Conservation (phyloP, 148 eudicot genomes). For the Rhododendron henanense region DNA sequence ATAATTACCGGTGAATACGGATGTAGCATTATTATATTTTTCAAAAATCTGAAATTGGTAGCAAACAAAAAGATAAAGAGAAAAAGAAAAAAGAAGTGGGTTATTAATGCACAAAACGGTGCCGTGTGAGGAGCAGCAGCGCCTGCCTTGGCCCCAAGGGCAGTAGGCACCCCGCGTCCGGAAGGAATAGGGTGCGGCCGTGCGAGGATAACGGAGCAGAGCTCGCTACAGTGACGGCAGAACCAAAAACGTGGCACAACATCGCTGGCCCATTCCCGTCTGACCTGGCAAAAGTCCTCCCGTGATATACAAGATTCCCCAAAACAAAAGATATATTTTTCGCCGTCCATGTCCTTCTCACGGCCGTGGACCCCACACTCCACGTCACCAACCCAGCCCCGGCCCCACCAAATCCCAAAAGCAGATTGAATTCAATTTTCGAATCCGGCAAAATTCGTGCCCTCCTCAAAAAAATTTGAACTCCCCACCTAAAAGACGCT, state of each 20-base stretch:
- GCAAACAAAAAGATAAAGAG: too few species aligned
- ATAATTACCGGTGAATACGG: too few species aligned
- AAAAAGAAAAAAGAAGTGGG: too few species aligned
- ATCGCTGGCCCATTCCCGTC: neutral
- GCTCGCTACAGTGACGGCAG: neutral
- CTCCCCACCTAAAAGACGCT: constrained; percentile 5
- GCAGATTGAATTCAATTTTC: neutral
- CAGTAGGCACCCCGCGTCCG: too few species aligned
- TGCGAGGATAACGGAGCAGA: neutral
- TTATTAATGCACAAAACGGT: too few species aligned
- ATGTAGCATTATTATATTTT: too few species aligned
- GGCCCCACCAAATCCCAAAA: neutral
- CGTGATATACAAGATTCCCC: neutral
- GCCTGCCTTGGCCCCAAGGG: too few species aligned
- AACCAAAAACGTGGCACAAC: neutral
- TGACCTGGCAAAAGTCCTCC: neutral
- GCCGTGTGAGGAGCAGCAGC: too few species aligned
- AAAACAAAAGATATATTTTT: neutral
- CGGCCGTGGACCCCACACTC: neutral
- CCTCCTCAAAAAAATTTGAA: neutral
- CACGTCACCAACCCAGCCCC: neutral
- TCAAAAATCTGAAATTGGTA: too few species aligned
- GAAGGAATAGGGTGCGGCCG: neutral
- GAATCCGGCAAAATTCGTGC: neutral
- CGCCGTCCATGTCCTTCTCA: neutral